phyloP scores from a whole-genome alignment of 345 rosid genomes.

The Hevea brasiliensis region DNA sequence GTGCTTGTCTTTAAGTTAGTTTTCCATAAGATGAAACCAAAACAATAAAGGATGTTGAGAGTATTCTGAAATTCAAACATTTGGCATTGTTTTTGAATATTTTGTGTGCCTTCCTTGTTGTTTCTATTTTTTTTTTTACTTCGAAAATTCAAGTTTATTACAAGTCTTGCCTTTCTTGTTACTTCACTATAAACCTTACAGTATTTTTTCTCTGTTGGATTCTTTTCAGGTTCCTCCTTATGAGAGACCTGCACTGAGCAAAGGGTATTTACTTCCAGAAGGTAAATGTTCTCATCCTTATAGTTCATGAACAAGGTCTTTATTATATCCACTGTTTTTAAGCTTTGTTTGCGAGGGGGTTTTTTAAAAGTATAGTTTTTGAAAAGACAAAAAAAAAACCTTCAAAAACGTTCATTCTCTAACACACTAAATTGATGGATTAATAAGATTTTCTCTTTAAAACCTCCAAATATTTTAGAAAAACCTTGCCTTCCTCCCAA shows the following conservation, averaged over 20 bases:
- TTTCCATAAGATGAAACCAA: background rate
- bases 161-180: background rate
- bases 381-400: too few species aligned
- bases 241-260: constrained; percentile 93
- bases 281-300: constrained; percentile 36
- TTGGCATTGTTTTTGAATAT: background rate
- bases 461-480: too few species aligned
- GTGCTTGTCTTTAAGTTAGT: background rate
- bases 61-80: background rate
- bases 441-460: too few species aligned
- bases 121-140: background rate
- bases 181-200: too few species aligned
- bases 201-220: constrained; percentile 9
- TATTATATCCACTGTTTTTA: background rate
- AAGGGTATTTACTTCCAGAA: constrained; percentile 85
- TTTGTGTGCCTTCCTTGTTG: background rate
- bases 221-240: constrained; percentile 72
- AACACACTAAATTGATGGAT: too few species aligned
- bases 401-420: too few species aligned
- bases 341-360: too few species aligned
- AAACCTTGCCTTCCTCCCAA: too few species aligned
- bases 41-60: background rate
- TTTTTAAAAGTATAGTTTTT: too few species aligned
- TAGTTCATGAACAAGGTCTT: background rate
- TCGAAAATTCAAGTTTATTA: background rate